Evolutionary conservation across 345 rosid species (phyloP).

Genomic region (Aquilaria sinensis): DNA sequence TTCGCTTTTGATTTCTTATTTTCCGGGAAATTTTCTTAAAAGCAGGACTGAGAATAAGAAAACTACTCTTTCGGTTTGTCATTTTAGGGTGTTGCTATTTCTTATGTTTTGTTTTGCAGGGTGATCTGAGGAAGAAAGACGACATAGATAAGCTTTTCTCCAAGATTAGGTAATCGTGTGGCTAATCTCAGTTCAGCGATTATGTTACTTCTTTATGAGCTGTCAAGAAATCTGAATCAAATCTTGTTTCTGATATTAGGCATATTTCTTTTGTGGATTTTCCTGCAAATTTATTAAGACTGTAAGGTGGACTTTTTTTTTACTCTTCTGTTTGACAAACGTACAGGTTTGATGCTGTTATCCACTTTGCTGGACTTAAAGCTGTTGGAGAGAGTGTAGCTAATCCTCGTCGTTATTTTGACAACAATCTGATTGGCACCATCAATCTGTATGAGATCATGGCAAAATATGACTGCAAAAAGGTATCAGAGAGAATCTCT

Average conservation of each 20-base stretch:
- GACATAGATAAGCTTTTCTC: conserved; percentile 86
- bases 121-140: conserved; percentile 79
- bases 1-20: not conserved
- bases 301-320: conserved; percentile 2
- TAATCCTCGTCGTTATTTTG: conserved; percentile 78
- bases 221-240: not conserved
- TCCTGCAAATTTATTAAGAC: not conserved
- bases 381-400: conserved; percentile 89
- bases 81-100: not conserved
- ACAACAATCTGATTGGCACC: conserved; percentile 70
- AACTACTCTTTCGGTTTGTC: not conserved
- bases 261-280: not conserved
- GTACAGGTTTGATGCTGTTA: conserved; percentile 83
- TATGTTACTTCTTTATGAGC: not conserved
- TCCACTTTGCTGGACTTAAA: conserved; percentile 93
- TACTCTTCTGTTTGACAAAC: conserved; percentile 8
- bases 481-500: conserved; percentile 22
- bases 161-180: conserved; percentile 39
- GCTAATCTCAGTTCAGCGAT: not conserved
- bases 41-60: not conserved
- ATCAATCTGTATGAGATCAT: conserved; percentile 64
- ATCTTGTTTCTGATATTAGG: not conserved
- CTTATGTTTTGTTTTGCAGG: conserved; percentile 37
- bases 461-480: conserved; percentile 69
- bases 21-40: not conserved